Evolutionary conservation across 2,329 filamentous ascomycete genomes (phyloP), one percentile per base, ranked within the genome.

Genomic region (Cordyceps farinosa): DNA sequence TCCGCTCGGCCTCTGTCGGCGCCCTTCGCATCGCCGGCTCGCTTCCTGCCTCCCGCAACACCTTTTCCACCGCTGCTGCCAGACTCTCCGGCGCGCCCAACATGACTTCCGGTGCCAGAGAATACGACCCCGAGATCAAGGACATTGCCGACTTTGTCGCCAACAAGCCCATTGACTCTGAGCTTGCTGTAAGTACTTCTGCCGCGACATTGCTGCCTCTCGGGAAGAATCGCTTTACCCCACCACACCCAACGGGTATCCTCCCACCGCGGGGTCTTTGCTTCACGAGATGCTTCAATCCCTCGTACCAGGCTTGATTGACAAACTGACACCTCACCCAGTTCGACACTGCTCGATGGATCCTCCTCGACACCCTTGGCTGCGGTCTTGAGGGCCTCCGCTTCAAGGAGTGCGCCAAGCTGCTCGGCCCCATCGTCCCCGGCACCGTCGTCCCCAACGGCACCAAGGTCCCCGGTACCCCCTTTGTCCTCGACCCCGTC

Each of bases 131-230:
- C 67, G 94, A 97, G 81, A 95, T 98, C 78, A 88, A 87, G 77
- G 93, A 98, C 76, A 97, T 99, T 83, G 94, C 94, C 67, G 87
- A 84, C 79, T 99, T 97, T 80, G 90, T 98, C 75, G 91, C 96
- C 84, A 91, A 93, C 76, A 94, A 93, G 78, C 84, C 91, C 64
- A 90, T 98, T 73, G 84, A 94, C 70, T 98, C 94, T 36, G 91
- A 96, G 69, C 85, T 99, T 72, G 95, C 95, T 75, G 93, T 97
- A 83, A 79, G 92, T 81, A 30, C 29, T n/a, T 22, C 17, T 8
- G 22, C 29, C 5, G 29, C 5, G 42, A 38, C 15, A 27, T 50
- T 44, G 27, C 34, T 52, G 10, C n/a, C 15, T 44, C 30, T 57
- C 54, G 54, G 38, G 13, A 38, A 38, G 29, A 50, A 50, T 45